A percentile compares a stretch with the other conserved stretches of the same genome.
phyloP scores from a whole-genome alignment of 768 basidiomycete genomes.

The Kwoniella sp. region DNA sequence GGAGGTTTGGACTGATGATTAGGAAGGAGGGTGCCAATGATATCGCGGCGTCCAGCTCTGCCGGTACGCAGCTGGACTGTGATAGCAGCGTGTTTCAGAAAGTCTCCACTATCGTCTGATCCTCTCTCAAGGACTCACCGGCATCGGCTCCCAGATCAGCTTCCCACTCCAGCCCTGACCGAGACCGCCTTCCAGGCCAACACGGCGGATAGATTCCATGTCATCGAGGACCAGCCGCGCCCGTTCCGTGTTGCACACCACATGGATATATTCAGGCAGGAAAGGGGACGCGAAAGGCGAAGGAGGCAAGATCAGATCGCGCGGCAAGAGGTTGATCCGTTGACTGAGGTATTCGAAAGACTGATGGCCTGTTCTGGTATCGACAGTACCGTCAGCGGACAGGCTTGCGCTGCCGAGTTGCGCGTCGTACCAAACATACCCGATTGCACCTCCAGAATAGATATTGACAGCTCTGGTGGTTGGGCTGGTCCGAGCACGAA shows the following conservation, averaged over 20 bases:
- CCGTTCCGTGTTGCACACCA: conserved; percentile 26
- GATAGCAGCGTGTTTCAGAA: not conserved
- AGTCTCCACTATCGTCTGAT: too few species aligned
- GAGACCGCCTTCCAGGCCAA: not conserved
- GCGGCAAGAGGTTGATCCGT: conserved; percentile 20
- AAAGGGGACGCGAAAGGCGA: conserved; percentile 25
- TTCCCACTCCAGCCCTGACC: conserved; percentile 24
- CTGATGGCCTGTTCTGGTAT: conserved; percentile 38
- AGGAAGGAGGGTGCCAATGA: conserved; percentile 19
- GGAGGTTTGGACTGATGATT: conserved; percentile 36
- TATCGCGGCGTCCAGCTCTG: conserved; percentile 15
- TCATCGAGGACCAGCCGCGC: conserved; percentile 26
- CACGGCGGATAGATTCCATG: conserved; percentile 2
- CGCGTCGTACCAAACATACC: conserved; percentile 21
- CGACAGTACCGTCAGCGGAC: not conserved
- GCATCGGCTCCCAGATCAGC: conserved; percentile 43
- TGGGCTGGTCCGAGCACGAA: conserved; percentile 17
- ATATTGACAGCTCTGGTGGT: conserved; percentile 43
- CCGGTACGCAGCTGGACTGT: conserved; percentile 15
- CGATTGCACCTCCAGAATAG: conserved; percentile 32
- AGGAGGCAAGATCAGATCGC: conserved; percentile 29
- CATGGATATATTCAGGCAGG: conserved; percentile 34
- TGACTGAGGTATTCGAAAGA: conserved; percentile 38
- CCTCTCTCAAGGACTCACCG: conserved; percentile 18
- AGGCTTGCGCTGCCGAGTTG: not conserved